These are phyloP conservation scores for Rhizophagus prolifer DNA, from an alignment of 192 early-diverging fungal species.

Conservation along the genomic window DNA sequence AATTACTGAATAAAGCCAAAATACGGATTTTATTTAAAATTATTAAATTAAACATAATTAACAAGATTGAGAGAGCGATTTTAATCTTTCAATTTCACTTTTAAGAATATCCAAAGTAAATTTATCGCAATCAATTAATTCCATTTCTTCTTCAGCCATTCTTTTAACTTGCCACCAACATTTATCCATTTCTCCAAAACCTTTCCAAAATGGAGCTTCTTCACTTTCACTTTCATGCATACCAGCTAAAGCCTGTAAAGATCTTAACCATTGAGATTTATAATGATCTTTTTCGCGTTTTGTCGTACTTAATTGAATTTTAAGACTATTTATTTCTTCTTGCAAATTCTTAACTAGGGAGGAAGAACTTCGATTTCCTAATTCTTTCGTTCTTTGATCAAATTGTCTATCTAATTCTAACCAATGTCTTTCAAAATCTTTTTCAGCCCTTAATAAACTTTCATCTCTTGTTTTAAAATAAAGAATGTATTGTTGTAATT, in stretches of 20 bases:
- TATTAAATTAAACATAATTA: not conserved
- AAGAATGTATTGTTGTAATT: constrained; percentile 25
- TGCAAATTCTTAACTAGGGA: not conserved
- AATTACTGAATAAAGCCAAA: not conserved
- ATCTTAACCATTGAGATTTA: constrained; percentile 22
- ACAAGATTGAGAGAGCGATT: not conserved
- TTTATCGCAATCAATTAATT: constrained; percentile 21
- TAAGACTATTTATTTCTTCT: constrained; percentile 1
- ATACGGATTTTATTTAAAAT: not conserved
- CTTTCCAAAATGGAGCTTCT: constrained; percentile 8
- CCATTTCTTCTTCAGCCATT: constrained; percentile 30
- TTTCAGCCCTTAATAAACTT: constrained; percentile 25
- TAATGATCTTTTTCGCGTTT: not conserved
- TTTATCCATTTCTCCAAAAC: constrained; percentile 7
- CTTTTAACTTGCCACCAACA: constrained; percentile 25
- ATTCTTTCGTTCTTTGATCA: constrained; percentile 11
- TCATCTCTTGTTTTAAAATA: constrained; percentile 31
- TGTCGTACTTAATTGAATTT: constrained; percentile 6
- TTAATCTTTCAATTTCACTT: constrained; percentile 21
- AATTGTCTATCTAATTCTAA: constrained; percentile 30
- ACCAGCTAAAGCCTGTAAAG: constrained; percentile 21
- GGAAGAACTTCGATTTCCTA: not conserved
- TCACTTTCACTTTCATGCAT: constrained; percentile 9
- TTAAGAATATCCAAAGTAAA: constrained; percentile 23
- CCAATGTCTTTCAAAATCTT: constrained; percentile 26